These are phyloP conservation scores for Fusarium pilosicola DNA, from an alignment of 2,329 filamentous ascomycete genomes.

Conservation along the genomic window DNA sequence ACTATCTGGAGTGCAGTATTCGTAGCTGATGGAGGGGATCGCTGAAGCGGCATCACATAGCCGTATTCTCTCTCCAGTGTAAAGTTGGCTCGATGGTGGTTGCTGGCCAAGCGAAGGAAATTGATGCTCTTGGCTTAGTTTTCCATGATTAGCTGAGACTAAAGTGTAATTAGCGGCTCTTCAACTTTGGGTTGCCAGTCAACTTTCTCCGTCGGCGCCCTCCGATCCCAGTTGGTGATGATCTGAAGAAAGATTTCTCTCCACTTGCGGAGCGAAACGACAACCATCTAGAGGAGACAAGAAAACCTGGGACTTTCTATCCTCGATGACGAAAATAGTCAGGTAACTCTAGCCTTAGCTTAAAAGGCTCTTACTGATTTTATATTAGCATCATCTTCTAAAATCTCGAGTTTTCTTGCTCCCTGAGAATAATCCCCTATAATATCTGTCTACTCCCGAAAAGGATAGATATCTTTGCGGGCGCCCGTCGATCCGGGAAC, in stretches of 20 bases:
- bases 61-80: constrained; percentile 1
- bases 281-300: background rate
- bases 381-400: background rate
- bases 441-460: background rate
- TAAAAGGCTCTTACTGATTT: background rate
- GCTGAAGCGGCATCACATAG: constrained; percentile 12
- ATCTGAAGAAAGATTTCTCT: background rate
- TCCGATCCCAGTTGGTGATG: constrained; percentile 11
- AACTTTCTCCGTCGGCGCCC: constrained; percentile 23
- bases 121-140: constrained; percentile 19
- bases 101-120: background rate
- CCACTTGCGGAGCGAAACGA: constrained; percentile 5
- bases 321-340: background rate
- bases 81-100: background rate
- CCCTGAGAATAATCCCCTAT: background rate
- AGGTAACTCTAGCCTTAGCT: background rate
- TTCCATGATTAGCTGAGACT: background rate
- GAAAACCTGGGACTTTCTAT: background rate
- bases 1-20: background rate
- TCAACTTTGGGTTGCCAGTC: background rate
- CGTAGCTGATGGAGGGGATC: constrained; percentile 9
- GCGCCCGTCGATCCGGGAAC: constrained; percentile 25
- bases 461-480: constrained; percentile 5
- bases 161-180: constrained; percentile 9
- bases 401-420: background rate